Percentiles rank a stretch among this genome's conserved stretches.
phyloP scores from a whole-genome alignment of 352 stramenopile genomes.

The Thalassiosira mediterranea region DNA sequence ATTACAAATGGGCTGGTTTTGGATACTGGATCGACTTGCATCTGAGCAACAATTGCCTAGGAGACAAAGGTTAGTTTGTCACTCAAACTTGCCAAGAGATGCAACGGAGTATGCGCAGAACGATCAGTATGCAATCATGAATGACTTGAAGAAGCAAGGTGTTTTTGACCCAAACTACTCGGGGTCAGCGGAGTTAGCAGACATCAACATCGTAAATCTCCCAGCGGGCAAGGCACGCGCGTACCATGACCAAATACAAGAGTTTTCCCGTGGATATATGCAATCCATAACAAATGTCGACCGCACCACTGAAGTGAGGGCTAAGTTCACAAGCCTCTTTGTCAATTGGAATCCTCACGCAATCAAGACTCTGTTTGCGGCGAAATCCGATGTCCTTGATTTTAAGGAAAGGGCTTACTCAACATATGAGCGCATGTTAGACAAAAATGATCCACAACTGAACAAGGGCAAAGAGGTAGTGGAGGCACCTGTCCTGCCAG shows the following conservation, averaged over 20 bases:
- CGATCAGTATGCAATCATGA: conserved; percentile 72
- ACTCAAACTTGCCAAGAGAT: conserved; percentile 75
- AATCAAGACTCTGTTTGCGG: conserved; percentile 67
- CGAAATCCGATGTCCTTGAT: conserved; percentile 51
- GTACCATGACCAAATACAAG: conserved; percentile 47
- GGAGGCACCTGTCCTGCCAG: conserved; percentile 14
- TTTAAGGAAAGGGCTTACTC: conserved; percentile 62
- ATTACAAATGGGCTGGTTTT: conserved; percentile 84
- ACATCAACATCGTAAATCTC: conserved; percentile 73
- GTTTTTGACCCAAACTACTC: conserved; percentile 69
- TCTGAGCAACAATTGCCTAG: conserved; percentile 45
- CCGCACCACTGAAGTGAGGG: conserved; percentile 62
- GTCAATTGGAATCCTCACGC: conserved; percentile 85
- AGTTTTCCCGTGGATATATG: conserved; percentile 61
- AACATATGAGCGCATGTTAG: conserved; percentile 56
- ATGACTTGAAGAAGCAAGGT: conserved; percentile 64
- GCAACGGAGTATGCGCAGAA: conserved; percentile 61
- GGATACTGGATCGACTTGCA: conserved; percentile 80
- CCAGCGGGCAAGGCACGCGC: conserved; percentile 34
- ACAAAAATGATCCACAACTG: conserved; percentile 1
- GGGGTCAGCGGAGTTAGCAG: conserved; percentile 75
- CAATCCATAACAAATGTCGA: conserved; percentile 45
- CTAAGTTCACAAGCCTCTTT: conserved; percentile 79
- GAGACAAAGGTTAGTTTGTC: conserved; percentile 72
- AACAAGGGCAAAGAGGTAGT: neutral